Conservation (phyloP, 352 stramenopile genomes). For the Plasmopara halstedii region DNA sequence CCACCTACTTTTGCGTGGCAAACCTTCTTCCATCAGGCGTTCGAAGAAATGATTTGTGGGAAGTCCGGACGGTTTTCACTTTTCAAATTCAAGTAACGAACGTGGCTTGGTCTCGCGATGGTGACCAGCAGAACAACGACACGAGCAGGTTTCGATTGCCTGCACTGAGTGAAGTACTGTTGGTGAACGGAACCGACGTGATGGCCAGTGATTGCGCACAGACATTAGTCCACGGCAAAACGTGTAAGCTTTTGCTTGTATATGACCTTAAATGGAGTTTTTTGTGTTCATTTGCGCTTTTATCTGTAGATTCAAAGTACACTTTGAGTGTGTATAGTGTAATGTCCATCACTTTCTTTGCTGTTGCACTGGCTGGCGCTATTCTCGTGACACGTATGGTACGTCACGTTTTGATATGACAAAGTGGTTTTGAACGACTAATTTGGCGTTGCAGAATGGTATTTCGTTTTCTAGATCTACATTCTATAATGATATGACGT, state of each 20-base stretch:
- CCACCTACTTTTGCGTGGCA: conserved; percentile 70
- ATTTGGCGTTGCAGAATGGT: conserved; percentile 44
- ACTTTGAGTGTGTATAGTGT: conserved; percentile 81
- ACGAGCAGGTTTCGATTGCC: conserved; percentile 34
- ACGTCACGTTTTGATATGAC: conserved; percentile 2
- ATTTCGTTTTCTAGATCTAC: conserved; percentile 64
- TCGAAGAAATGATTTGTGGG: conserved; percentile 51
- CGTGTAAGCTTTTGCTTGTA: conserved; percentile 33
- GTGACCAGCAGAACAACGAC: conserved; percentile 5
- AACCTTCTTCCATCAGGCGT: conserved; percentile 58
- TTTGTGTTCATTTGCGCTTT: conserved; percentile 5
- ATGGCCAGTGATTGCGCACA: conserved; percentile 67
- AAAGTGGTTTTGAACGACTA: too few species aligned
- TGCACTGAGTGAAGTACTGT: conserved; percentile 42
- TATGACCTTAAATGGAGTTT: background rate
- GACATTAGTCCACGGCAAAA: conserved; percentile 50
- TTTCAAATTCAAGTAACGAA: conserved; percentile 70
- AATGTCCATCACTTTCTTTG: conserved; percentile 80
- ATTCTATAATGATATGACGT: conserved; percentile 86
- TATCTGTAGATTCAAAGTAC: conserved; percentile 43
- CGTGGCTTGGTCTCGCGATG: conserved; percentile 34
- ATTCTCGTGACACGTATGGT: conserved; percentile 81
- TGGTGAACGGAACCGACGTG: conserved; percentile 45
- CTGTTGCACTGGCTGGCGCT: conserved; percentile 60
- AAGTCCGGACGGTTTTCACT: conserved; percentile 56